Base-by-base conservation (phyloP, 2,329 filamentous ascomycete species). In the Orbilia oligospora region DNA sequence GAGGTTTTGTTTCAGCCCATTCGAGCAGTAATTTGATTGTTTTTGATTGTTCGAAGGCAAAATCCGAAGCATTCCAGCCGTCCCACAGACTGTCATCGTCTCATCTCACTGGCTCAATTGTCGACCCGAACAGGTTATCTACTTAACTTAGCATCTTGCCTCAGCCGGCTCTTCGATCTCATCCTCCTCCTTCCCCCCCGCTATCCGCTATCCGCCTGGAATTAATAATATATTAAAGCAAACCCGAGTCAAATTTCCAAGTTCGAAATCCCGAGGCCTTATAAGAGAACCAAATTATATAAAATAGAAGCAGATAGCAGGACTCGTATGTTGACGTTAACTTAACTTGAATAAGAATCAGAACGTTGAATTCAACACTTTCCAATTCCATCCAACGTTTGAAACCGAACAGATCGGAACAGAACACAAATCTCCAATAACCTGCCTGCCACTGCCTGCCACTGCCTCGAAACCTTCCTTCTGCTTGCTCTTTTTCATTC, bases 311-410 rank as follows among this genome's bases (percentile, higher is more conserved):
- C 51, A 18, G 10, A 14, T 24, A 33, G 22, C 1, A 41, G 38
- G 3, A 41, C 38, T 36, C 18, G 44, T 30, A 30, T 30, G 6
- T 6, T 3, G 3, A 30, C 27, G 6, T n/a, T n/a, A n/a, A n/a
- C n/a, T n/a, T n/a, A 44, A n/a, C n/a, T 44, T 44, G 44, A 20
- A 20, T 46, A 18, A 46, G 44, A 46, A 20, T 20, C n/a, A 46
- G 18, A 46, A 8, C 16, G 14, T 30, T 14, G 33, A 65, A 36
- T 46, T 53, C 67, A 71, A 71, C 67, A 71, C 67, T 71, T 86
- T 84, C 85, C 55, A n/a, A n/a, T 64, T 66, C 24, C 70, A 48
- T 53, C 20, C 63, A 67, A 55, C 71, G 53, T 22, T n/a, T 58
- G 53, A 58, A 58, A 58, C 53, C n/a, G 44, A 14, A 18, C 51